A percentile compares a stretch with the other conserved stretches of the same genome.
Conservation (phyloP, 1,284 basidiomycete species). For the Xerocomus minutiporus region DNA sequence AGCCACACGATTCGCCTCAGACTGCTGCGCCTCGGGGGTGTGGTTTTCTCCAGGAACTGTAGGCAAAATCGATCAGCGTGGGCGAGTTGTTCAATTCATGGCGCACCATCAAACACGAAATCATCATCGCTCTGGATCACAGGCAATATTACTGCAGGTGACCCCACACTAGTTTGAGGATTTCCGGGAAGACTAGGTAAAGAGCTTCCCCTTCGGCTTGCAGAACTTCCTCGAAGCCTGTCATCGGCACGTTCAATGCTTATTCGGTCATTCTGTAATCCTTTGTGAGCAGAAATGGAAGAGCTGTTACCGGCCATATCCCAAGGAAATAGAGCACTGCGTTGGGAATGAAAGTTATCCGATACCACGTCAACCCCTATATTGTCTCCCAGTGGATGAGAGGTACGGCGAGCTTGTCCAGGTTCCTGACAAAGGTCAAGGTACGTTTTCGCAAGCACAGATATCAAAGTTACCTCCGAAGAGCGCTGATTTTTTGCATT, state of each 20-base stretch:
- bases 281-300: conserved; percentile 40
- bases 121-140: conserved; percentile 50
- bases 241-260: conserved; percentile 51
- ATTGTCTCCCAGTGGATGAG: conserved; percentile 48
- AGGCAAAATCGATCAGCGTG: conserved; percentile 4
- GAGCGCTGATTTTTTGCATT: conserved; percentile 42
- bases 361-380: conserved; percentile 42
- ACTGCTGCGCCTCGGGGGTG: conserved; percentile 44
- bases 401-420: conserved; percentile 64
- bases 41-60: conserved; percentile 35
- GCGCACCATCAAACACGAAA: conserved; percentile 59
- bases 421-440: conserved; percentile 53
- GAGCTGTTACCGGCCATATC: conserved; percentile 69
- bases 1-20: conserved; percentile 50
- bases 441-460: not conserved
- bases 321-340: conserved; percentile 74
- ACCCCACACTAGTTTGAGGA: conserved; percentile 37
- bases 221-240: conserved; percentile 50
- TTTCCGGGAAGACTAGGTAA: conserved; percentile 47
- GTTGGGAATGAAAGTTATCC: conserved; percentile 51
- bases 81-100: not conserved
- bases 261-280: conserved; percentile 42
- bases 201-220: conserved; percentile 49
- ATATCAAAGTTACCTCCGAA: conserved; percentile 51
- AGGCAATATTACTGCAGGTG: conserved; percentile 43